Percentiles rank a stretch among this genome's conserved stretches.
Evolutionary conservation across 1,284 basidiomycete genomes (phyloP).

Genomic region (Ustilago cynodontis): DNA sequence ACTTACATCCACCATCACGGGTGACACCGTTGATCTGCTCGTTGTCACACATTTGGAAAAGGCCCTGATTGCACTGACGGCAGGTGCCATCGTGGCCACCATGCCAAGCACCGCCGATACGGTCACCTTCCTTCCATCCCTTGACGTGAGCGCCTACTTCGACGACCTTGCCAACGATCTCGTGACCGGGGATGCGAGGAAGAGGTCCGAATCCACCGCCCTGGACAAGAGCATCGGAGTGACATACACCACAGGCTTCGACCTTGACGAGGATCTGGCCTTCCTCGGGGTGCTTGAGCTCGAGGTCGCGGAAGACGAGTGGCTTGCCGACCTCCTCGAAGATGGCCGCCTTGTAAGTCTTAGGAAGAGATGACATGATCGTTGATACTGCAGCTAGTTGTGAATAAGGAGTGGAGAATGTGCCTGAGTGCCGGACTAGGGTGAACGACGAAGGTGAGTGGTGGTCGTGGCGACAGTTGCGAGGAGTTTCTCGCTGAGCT

Average conservation of each 20-base stretch:
- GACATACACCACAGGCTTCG: slow-evolving; percentile 93
- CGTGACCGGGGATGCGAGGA: slow-evolving; percentile 62
- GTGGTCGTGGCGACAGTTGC: too few relatives aligned
- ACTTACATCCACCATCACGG: slow-evolving; percentile 55
- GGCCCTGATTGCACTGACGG: slow-evolving; percentile 63
- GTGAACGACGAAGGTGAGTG: too few relatives aligned
- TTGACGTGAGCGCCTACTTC: slow-evolving; percentile 57
- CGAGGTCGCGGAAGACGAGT: slow-evolving; percentile 88
- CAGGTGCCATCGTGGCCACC: slow-evolving; percentile 63
- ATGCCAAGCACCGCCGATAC: slow-evolving; percentile 67
- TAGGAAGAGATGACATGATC: slow-evolving; percentile 44
- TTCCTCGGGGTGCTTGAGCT: slow-evolving; percentile 88
- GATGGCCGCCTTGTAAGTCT: slow-evolving; percentile 78
- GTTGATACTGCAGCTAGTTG: too few relatives aligned
- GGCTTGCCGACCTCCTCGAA: slow-evolving; percentile 93
- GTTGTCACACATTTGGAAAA: slow-evolving; percentile 61
- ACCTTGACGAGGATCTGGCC: slow-evolving; percentile 94
- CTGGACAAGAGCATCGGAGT: slow-evolving; percentile 74
- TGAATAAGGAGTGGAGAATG: too few relatives aligned
- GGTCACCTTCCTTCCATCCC: slow-evolving; percentile 60
- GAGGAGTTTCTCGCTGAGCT: too few relatives aligned
- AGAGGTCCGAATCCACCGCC: slow-evolving; percentile 36
- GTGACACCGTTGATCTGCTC: slow-evolving; percentile 58
- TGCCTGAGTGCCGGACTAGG: too few relatives aligned
- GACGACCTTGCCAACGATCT: slow-evolving; percentile 63